phyloP scores from a whole-genome alignment of 2,329 filamentous ascomycete species.

The Curvularia eragrostidis region DNA sequence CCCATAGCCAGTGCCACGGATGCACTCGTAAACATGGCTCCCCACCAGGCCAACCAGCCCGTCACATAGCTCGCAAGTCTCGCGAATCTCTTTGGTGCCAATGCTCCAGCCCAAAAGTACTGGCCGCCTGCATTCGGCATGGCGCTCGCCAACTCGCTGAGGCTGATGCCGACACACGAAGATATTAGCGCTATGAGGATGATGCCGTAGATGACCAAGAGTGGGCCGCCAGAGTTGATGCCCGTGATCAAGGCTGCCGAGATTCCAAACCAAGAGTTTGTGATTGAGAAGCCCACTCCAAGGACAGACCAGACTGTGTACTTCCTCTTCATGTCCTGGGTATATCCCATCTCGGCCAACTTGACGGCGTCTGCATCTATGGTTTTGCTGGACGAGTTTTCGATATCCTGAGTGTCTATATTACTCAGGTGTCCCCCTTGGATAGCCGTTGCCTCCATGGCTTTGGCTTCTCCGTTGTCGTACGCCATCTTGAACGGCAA shows the following conservation, averaged over 20 bases:
- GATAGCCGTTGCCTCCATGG: slow-evolving; percentile 17
- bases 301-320: slow-evolving; percentile 58
- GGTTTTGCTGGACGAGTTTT: slow-evolving; percentile 13
- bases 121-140: slow-evolving; percentile 60
- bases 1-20: slow-evolving; percentile 60
- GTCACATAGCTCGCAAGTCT: slow-evolving; percentile 57
- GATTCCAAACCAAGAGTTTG: slow-evolving; percentile 61
- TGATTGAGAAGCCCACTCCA: slow-evolving; percentile 60
- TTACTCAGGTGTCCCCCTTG: slow-evolving; percentile 24
- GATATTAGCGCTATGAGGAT: slow-evolving; percentile 56
- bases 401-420: slow-evolving; percentile 18
- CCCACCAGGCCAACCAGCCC: slow-evolving; percentile 62
- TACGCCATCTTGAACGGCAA: background rate
- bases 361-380: slow-evolving; percentile 53
- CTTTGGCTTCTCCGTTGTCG: background rate
- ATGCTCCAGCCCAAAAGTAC: slow-evolving; percentile 60
- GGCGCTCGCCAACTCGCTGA: slow-evolving; percentile 58
- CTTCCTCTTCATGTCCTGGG: slow-evolving; percentile 57
- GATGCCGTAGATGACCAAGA: slow-evolving; percentile 59
- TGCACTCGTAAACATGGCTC: slow-evolving; percentile 61
- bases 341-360: slow-evolving; percentile 58
- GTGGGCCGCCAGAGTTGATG: slow-evolving; percentile 58
- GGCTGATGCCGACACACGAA: slow-evolving; percentile 54
- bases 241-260: slow-evolving; percentile 58
- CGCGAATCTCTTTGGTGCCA: slow-evolving; percentile 56